These are phyloP conservation scores for Candida suzukii DNA, from an alignment of 805 yeast genomes.

Conservation along the genomic window DNA sequence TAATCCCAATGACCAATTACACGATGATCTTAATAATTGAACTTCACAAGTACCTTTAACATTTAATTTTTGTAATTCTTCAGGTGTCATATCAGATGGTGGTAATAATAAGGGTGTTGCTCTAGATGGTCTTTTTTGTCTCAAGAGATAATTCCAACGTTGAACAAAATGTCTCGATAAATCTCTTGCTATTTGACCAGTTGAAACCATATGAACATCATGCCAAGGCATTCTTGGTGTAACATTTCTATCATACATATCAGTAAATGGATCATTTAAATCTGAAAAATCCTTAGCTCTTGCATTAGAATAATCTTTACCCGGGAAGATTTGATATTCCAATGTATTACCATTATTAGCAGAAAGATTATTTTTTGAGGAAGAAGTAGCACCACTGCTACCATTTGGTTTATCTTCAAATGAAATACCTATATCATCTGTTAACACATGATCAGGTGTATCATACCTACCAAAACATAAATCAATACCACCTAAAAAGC, in stretches of 20 bases:
- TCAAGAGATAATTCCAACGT: slow-evolving; percentile 89
- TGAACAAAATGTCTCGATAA: slow-evolving; percentile 91
- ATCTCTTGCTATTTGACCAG: slow-evolving; percentile 94
- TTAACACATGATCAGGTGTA: slow-evolving; percentile 89
- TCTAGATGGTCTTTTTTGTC: slow-evolving; percentile 93
- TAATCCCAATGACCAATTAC: slow-evolving; percentile 90
- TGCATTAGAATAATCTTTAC: slow-evolving; percentile 96
- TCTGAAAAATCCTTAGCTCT: slow-evolving; percentile 81
- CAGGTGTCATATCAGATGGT: slow-evolving; percentile 76
- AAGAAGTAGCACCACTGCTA: background rate
- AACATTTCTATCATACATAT: slow-evolving; percentile 76
- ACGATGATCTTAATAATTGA: slow-evolving; percentile 83
- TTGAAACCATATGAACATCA: slow-evolving; percentile 92
- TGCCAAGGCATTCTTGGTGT: slow-evolving; percentile 99
- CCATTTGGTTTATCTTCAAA: slow-evolving; percentile 15
- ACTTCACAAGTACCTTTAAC: slow-evolving; percentile 85
- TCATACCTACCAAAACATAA: slow-evolving; percentile 94
- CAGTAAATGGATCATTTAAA: slow-evolving; percentile 80
- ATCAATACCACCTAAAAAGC: slow-evolving; percentile 94
- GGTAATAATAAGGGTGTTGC: slow-evolving; percentile 89
- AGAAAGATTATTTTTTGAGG: background rate
- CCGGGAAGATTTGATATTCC: slow-evolving; percentile 74
- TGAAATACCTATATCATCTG: slow-evolving; percentile 48
- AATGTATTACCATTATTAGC: slow-evolving; percentile 13
- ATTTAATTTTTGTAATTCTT: slow-evolving; percentile 56